phyloP scores from a whole-genome alignment of 371 early-diverging fungal genomes.

The Umbelopsis sp. region DNA sequence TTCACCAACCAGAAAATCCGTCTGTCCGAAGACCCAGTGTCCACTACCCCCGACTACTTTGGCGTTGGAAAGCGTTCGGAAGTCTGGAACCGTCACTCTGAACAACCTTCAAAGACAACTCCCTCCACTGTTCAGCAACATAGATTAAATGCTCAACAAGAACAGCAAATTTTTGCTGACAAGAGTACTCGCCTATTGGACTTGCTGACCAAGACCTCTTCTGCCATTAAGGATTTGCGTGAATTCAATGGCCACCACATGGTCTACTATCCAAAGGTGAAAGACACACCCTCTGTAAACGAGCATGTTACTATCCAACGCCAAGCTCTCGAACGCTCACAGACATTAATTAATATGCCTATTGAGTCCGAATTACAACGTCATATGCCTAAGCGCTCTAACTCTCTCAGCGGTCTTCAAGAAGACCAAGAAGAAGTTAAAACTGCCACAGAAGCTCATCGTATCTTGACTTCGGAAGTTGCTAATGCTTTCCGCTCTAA shows the following conservation, averaged over 20 bases:
- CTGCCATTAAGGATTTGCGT: conserved; percentile 64
- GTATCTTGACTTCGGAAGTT: conserved; percentile 27
- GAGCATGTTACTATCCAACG: conserved; percentile 23
- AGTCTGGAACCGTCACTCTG: conserved; percentile 10
- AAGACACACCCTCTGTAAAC: conserved; percentile 21
- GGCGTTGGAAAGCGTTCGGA: conserved; percentile 3
- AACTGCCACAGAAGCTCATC: conserved; percentile 26
- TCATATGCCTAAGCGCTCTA: conserved; percentile 22
- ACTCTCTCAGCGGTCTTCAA: not conserved
- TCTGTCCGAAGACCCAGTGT: not conserved
- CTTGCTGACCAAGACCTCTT: conserved; percentile 59
- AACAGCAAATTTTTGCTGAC: conserved; percentile 71
- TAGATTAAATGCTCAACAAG: conserved; percentile 51
- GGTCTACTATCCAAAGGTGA: conserved; percentile 66
- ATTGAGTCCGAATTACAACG: conserved; percentile 28
- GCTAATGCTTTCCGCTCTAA: conserved; percentile 43
- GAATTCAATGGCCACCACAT: conserved; percentile 65
- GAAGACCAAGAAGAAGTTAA: conserved; percentile 19
- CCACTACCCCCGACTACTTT: not conserved
- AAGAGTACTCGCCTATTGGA: conserved; percentile 71
- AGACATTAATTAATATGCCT: conserved; percentile 31
- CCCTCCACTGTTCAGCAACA: conserved; percentile 46
- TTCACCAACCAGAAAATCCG: conserved; percentile 6
- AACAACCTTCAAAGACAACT: conserved; percentile 17
- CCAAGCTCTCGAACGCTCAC: conserved; percentile 41